phyloP scores from a whole-genome alignment of 1,284 basidiomycete species.

The Apiotrichum veenhuisii region DNA sequence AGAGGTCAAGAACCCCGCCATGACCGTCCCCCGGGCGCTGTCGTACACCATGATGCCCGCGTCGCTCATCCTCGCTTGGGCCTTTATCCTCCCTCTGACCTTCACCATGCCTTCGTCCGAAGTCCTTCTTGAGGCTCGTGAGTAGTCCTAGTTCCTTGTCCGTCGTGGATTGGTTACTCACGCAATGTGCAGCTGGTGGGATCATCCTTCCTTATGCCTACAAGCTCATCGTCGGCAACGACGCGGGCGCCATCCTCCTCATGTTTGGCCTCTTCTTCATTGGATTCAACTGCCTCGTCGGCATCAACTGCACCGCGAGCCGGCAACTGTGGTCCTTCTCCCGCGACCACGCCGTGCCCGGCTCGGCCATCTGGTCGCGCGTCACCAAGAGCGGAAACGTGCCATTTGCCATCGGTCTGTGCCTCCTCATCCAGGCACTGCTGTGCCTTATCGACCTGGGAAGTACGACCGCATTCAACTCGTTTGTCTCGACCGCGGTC shows the following conservation, averaged over 20 bases:
- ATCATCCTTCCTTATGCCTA: slow-evolving; percentile 14
- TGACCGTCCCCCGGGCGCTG: slow-evolving; percentile 12
- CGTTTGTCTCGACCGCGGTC: slow-evolving; percentile 20
- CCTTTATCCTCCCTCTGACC: slow-evolving; percentile 12
- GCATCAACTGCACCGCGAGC: slow-evolving; percentile 16
- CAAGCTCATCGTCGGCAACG: slow-evolving; percentile 17
- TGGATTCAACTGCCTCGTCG: slow-evolving; percentile 21
- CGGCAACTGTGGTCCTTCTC: slow-evolving; percentile 20
- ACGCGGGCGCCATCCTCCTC: slow-evolving; percentile 13
- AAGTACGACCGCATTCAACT: slow-evolving; percentile 20
- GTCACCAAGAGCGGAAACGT: slow-evolving; percentile 17
- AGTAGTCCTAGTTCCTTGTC: neutral
- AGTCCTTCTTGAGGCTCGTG: slow-evolving; percentile 15
- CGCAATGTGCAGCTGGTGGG: slow-evolving; percentile 1
- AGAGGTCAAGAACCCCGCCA: slow-evolving; percentile 11
- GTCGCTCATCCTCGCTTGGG: slow-evolving; percentile 14
- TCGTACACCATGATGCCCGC: slow-evolving; percentile 17
- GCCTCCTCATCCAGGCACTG: slow-evolving; percentile 15
- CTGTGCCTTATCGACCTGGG: slow-evolving; percentile 23
- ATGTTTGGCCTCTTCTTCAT: slow-evolving; percentile 15
- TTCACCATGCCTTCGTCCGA: slow-evolving; percentile 19
- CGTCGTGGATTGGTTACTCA: neutral
- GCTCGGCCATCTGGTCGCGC: slow-evolving; percentile 14
- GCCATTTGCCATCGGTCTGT: slow-evolving; percentile 13
- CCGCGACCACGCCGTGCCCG: slow-evolving; percentile 21